Base-by-base conservation (phyloP, 768 basidiomycete species). In the Tulasnella sp. region DNA sequence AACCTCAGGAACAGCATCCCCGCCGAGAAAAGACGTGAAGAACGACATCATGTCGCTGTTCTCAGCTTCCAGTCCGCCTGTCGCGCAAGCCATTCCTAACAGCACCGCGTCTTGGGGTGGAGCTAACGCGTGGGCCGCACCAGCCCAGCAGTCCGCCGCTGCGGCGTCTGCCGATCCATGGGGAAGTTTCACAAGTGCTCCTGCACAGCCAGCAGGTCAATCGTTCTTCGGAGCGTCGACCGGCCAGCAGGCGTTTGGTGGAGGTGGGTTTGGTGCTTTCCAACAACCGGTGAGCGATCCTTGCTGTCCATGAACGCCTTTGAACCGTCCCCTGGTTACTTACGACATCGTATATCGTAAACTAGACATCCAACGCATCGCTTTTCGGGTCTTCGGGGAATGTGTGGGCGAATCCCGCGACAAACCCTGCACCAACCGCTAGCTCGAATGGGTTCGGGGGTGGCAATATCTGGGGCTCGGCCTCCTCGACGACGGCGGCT, bases 41-140 rank as follows among this genome's bases (percentile, higher is more conserved):
- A 88, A 93, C 76, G 92, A 96, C 80, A 96, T 96, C 80, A 86
- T 96, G 23, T 93, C 93, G 0, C 87, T 96, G 57, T 95, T 93
- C 83, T 89, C 92, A 20, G 81, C 88, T 0, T 83, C 88, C 0
- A 81, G 87, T 0, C 70, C 82, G 5, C 82, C 86, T 0, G 55
- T 80, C 5, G 81, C 86, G 2, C 70, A 82, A 0, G 80, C 81
- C 1, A 80, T 13, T 82, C 84, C 82, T 7, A 84, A 83, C 37
- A 90, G 91, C 2, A 83, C 85, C 11, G 90, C 90, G 3, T 84
- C 87, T 80, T 93, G 92, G 93, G 92, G 91, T 44, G 87, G 86
- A 5, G 87, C 85, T 15, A 90, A 92, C 5, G 91, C 90, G 23
- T 88, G 88, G 87, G 83, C 82, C 20, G 74, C 70, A 35, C 79